Base-by-base conservation (phyloP, 805 yeast genomes). In the Cyberlindnera maritima region DNA sequence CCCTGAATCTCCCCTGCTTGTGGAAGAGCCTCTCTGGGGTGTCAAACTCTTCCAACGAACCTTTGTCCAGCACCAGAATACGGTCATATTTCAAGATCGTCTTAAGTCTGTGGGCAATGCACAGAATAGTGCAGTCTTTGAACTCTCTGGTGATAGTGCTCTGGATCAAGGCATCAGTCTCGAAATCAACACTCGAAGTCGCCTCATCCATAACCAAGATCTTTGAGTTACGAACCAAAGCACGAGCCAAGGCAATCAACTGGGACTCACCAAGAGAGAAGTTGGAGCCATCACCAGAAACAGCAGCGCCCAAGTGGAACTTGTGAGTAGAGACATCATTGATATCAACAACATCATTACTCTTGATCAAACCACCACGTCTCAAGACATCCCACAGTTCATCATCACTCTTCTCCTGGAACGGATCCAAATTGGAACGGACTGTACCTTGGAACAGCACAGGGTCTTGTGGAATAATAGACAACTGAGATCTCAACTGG, bases 401-500 rank as follows among this genome's bases (percentile, higher is more conserved):
- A 6, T 71, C 78, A 57, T 87, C 94, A 12, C 69, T 55, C 55
- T 71, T 71, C 55, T 80, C 75, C 35, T 69, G 65, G 60, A 85
- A 86, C 25, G 92, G 89, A 64, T 87, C 94, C 58, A 86, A 68
- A 58, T 85, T 86, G 47, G 76, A 75, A 53, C 91, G 69, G 43
- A 86, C 72, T 0, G 86, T 74, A 26, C 94, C 94, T 54, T 77
- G 78, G 66, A 86, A 86, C 50, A 86, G 67, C 0, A 87, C 87
- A 0, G 94, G 92, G 55, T 86, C 94, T 63, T 86, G 94, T 2
- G 94, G 94, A 55, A 86, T 86, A 47, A 86, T 86, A 1, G 89
- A 77, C 46, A 86, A 66, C 31, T 76, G 76, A 4, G 80, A 72
- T 58, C 94, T 72, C 56, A 86, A 70, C 53, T 83, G 87, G 47